phyloP scores from a whole-genome alignment of 2,329 filamentous ascomycete species.

The Periglandula ipomoeae region DNA sequence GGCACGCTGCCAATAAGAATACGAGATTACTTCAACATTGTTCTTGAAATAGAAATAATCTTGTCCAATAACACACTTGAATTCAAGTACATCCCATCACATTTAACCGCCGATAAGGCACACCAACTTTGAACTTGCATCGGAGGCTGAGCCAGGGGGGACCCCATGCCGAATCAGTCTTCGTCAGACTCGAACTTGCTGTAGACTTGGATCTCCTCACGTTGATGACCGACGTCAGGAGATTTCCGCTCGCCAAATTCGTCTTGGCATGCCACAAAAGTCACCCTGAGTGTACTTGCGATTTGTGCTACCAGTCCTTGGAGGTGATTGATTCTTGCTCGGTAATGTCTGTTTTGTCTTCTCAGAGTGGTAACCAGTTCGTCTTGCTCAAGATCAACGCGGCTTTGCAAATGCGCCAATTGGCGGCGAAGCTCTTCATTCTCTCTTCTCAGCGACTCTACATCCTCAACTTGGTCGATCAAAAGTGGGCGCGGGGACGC shows the following conservation, averaged over 20 bases:
- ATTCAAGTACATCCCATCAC: neutral
- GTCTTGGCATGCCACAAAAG: neutral
- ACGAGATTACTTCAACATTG: neutral
- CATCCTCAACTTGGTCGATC: neutral
- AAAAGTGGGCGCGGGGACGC: neutral
- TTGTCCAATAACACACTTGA: neutral
- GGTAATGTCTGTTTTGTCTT: neutral
- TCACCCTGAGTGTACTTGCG: neutral
- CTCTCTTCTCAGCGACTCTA: neutral
- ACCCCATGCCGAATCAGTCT: neutral
- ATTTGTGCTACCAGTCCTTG: neutral
- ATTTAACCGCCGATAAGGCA: neutral
- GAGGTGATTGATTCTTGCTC: neutral
- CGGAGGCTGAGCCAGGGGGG: neutral
- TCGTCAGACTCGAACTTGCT: neutral
- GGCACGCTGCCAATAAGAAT: too few species aligned
- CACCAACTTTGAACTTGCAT: neutral
- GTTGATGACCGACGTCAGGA: neutral
- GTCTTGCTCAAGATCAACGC: neutral
- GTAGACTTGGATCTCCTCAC: neutral
- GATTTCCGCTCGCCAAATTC: neutral
- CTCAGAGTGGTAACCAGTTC: neutral
- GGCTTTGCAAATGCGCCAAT: neutral
- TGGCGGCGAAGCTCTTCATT: neutral
- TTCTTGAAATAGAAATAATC: neutral